These are phyloP conservation scores for Diaporthe amygdali DNA, from an alignment of 2,329 filamentous ascomycete genomes.

Conservation along the genomic window DNA sequence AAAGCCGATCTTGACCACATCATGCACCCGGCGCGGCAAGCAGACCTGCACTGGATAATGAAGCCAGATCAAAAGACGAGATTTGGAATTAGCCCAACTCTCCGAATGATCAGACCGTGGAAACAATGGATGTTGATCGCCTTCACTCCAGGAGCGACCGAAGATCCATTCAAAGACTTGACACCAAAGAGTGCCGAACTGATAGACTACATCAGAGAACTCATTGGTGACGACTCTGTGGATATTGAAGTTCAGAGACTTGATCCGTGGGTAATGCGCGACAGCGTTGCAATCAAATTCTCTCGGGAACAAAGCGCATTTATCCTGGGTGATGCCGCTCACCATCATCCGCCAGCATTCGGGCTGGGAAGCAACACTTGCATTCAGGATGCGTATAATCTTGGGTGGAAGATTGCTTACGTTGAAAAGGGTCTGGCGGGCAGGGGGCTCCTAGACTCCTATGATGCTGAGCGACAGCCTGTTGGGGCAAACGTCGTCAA, in stretches of 20 bases:
- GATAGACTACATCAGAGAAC: constrained; percentile 40
- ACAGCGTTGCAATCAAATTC: constrained; percentile 57
- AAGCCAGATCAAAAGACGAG: constrained; percentile 51
- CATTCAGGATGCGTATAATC: constrained; percentile 53
- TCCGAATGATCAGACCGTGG: constrained; percentile 64
- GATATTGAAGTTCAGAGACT: constrained; percentile 51
- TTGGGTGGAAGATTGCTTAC: constrained; percentile 53
- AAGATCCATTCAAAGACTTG: constrained; percentile 30
- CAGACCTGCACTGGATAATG: constrained; percentile 61
- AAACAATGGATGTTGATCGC: constrained; percentile 58
- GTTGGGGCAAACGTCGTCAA: constrained; percentile 45
- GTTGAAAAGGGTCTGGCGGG: constrained; percentile 41
- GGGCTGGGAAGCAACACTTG: constrained; percentile 58
- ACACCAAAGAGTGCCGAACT: constrained; percentile 7
- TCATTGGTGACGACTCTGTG: constrained; percentile 55
- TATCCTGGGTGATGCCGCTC: constrained; percentile 56
- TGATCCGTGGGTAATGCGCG: constrained; percentile 59
- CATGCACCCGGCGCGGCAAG: constrained; percentile 48
- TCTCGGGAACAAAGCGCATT: constrained; percentile 45
- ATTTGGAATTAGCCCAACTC: constrained; percentile 49
- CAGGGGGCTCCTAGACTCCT: constrained; percentile 41
- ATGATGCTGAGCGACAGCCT: constrained; percentile 45
- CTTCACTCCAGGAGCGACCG: constrained; percentile 21
- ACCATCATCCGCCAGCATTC: constrained; percentile 56
- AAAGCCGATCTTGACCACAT: constrained; percentile 52